Evolutionary conservation across 1,284 basidiomycete species (phyloP), one percentile per base, ranked within the genome.

Genomic region (Afroboletus lepidellus): DNA sequence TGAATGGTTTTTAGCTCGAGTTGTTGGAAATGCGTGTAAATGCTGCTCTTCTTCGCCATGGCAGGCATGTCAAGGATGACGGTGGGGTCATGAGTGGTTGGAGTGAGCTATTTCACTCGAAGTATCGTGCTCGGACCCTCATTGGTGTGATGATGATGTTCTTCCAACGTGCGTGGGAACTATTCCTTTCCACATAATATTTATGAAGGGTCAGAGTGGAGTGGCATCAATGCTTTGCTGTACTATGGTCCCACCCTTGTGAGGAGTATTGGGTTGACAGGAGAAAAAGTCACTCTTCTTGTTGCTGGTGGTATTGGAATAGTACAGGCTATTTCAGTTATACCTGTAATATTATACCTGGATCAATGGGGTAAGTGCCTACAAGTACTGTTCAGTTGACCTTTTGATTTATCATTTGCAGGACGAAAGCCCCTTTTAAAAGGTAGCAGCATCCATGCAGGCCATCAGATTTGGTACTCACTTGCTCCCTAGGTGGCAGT

Each of bases 191-290:
- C 15, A 20, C 20, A 41, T 27, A 18, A 39, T 46, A 50, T 48
- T 51, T 20, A 54, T 8, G 11, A 23, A 39, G 6, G 21, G 20
- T 20, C 60, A 90, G 88, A 90, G 72, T 90, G 88, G 88, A 85
- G 83, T 55, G 89, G 89, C 2, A 90, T 90, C 57, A 92, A 91
- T 61, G 87, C 88, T 6, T 65, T 92, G 30, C 71, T 91, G 8
- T 92, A 92, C 62, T 92, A 91, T 58, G 89, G 89, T 0, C 90
- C 90, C 1, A 83, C 81, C 1, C 74, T 92, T 15, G 79, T 91
- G 53, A 72, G 68, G 29, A 79, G 72, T 50, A 76, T 92, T 42
- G 89, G 88, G 6, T 60, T 91, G 23, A 75, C 72, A 16, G 69
- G 67, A 30, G 73, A 75, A 47, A 78, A 74, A 1, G 75, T 80